Percentiles rank a stretch among this genome's conserved stretches.
These are phyloP conservation scores for Mycosphaerella arachidis DNA, from an alignment of 2,329 filamentous ascomycete species.

Conservation along the genomic window DNA sequence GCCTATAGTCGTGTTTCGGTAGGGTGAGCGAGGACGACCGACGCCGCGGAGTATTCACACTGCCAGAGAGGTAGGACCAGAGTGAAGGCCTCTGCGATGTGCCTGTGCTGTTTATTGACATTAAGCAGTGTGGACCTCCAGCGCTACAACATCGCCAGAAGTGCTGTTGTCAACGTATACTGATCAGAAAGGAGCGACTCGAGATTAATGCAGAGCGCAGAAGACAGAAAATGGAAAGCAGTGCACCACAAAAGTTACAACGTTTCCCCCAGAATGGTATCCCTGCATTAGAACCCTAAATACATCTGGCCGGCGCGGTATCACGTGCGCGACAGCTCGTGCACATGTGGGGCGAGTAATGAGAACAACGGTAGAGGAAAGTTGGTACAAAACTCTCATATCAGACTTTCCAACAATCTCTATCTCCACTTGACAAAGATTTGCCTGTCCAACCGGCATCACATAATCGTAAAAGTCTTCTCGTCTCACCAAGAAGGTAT, in stretches of 20 bases:
- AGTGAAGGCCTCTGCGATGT: slow-evolving; percentile 29
- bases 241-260: not conserved
- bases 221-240: not conserved
- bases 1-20: slow-evolving; percentile 37
- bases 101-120: slow-evolving; percentile 11
- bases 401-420: not conserved
- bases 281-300: no score
- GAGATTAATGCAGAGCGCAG: not conserved
- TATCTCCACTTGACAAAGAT: not conserved
- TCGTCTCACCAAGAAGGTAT: not conserved
- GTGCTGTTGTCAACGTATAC: not conserved
- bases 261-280: no score
- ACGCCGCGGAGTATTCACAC: slow-evolving; percentile 43
- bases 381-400: not conserved
- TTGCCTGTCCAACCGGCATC: not conserved
- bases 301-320: no score
- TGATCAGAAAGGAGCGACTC: slow-evolving; percentile 1
- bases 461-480: not conserved
- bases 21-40: slow-evolving; percentile 51
- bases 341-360: not conserved
- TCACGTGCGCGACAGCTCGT: no score
- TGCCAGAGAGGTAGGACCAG: slow-evolving; percentile 48
- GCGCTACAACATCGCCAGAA: slow-evolving; percentile 5
- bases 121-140: slow-evolving; percentile 6
- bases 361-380: not conserved